These are phyloP conservation scores for Harringtonia lauricola DNA, from an alignment of 2,329 filamentous ascomycete genomes.

Conservation along the genomic window DNA sequence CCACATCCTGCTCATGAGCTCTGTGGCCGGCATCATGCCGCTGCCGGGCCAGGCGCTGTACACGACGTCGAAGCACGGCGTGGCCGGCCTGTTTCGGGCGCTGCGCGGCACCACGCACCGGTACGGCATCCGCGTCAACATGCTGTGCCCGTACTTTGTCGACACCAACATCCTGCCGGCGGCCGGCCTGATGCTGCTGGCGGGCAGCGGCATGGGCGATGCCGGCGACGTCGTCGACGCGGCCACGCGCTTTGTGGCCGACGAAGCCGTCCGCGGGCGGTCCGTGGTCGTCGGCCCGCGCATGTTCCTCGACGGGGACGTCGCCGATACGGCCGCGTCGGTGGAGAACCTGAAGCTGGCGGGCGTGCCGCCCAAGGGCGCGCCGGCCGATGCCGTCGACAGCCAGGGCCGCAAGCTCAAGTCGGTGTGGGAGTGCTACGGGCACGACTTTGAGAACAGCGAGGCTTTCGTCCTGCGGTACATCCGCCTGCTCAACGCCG, in stretches of 20 bases:
- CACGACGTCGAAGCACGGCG: slow-evolving; percentile 50
- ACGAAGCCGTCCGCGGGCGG: slow-evolving; percentile 43
- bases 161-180: slow-evolving; percentile 43
- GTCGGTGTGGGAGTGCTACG: slow-evolving; percentile 50
- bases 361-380: slow-evolving; percentile 1
- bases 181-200: slow-evolving; percentile 37
- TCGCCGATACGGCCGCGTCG: slow-evolving; percentile 6
- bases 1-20: slow-evolving; percentile 51
- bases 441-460: slow-evolving; percentile 42
- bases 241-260: slow-evolving; percentile 47
- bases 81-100: slow-evolving; percentile 51
- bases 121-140: slow-evolving; percentile 48
- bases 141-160: slow-evolving; percentile 55
- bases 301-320: slow-evolving; percentile 30
- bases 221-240: slow-evolving; percentile 52
- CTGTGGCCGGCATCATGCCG: slow-evolving; percentile 40
- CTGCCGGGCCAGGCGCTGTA: slow-evolving; percentile 38
- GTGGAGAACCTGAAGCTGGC: slow-evolving; percentile 6
- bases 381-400: background rate
- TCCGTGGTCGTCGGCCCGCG: slow-evolving; percentile 47
- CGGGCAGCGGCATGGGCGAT: slow-evolving; percentile 41
- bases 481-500: slow-evolving; percentile 39
- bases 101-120: slow-evolving; percentile 36
- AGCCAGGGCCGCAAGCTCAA: slow-evolving; percentile 17
- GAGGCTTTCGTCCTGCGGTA: slow-evolving; percentile 45